These are phyloP conservation scores for Crithidia thermophila DNA, from an alignment of 208 protist genomes.

Conservation along the genomic window DNA sequence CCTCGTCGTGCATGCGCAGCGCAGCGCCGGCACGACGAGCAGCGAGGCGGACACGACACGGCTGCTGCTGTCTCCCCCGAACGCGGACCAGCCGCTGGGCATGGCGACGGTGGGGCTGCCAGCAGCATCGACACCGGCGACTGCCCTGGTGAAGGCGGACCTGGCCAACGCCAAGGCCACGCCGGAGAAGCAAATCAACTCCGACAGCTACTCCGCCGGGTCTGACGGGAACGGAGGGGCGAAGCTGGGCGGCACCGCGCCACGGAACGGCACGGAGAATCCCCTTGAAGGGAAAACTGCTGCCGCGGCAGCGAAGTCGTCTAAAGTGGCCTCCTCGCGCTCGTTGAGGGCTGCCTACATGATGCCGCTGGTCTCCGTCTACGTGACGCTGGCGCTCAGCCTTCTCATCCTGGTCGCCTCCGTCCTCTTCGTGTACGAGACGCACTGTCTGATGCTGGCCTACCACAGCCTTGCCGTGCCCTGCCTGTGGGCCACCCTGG, in stretches of 20 bases:
- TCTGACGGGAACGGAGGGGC: neutral
- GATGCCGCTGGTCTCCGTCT: conserved; percentile 29
- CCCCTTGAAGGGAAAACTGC: no score
- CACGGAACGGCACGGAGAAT: no score
- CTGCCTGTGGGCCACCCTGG: conserved; percentile 32
- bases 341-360: conserved; percentile 7
- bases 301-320: no score
- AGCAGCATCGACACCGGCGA: neutral
- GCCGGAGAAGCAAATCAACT: neutral
- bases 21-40: neutral
- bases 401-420: conserved; percentile 35
- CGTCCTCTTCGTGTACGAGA: conserved; percentile 47
- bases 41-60: conserved; percentile 13
- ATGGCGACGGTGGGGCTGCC: neutral
- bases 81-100: neutral
- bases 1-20: conserved; percentile 5
- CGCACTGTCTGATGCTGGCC: conserved; percentile 41
- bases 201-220: neutral
- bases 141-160: neutral
- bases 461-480: conserved; percentile 44
- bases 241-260: neutral
- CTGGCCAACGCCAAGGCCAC: neutral
- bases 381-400: conserved; percentile 27
- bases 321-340: neutral
- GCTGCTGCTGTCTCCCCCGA: neutral